Evolutionary conservation across 805 yeast species (phyloP).

Genomic region (Kodamaea leandrae): DNA sequence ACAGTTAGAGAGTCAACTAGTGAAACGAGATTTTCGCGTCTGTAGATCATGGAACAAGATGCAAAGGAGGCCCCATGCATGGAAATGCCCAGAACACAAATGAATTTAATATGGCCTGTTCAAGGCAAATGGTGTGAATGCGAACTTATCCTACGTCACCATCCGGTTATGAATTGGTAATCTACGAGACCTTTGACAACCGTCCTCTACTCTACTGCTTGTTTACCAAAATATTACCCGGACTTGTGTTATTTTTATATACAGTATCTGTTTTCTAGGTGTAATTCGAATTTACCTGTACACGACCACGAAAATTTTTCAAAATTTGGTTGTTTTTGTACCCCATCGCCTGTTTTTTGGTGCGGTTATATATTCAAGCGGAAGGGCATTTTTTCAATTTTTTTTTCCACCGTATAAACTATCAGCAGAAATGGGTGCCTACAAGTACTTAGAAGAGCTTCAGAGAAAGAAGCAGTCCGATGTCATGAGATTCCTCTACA

Average conservation of each 20-base stretch:
- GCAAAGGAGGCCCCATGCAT: no score
- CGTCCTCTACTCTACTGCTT: no score
- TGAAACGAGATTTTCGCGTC: conserved; percentile 1
- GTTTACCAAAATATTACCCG: no score
- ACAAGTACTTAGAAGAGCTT: conserved; percentile 98
- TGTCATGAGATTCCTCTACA: conserved; percentile 96
- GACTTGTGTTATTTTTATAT: no score
- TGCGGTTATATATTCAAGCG: conserved; percentile 2
- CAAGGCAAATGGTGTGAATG: no score
- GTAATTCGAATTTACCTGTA: not conserved
- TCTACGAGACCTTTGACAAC: no score
- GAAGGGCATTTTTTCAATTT: conserved; percentile 7
- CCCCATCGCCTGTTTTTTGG: not conserved
- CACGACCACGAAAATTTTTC: conserved; percentile 10
- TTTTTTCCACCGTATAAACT: conserved; percentile 13
- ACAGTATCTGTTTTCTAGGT: conserved; percentile 1
- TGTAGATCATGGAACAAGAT: not conserved
- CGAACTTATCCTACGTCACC: no score
- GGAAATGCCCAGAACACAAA: no score
- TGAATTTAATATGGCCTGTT: no score
- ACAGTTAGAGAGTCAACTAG: no score
- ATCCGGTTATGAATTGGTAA: no score
- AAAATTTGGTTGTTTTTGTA: not conserved
- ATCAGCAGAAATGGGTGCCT: conserved; percentile 93
- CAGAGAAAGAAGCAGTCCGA: conserved; percentile 99